phyloP scores from a whole-genome alignment of 176 grass and related monocot genomes.

The Tillandsia leiboldiana region DNA sequence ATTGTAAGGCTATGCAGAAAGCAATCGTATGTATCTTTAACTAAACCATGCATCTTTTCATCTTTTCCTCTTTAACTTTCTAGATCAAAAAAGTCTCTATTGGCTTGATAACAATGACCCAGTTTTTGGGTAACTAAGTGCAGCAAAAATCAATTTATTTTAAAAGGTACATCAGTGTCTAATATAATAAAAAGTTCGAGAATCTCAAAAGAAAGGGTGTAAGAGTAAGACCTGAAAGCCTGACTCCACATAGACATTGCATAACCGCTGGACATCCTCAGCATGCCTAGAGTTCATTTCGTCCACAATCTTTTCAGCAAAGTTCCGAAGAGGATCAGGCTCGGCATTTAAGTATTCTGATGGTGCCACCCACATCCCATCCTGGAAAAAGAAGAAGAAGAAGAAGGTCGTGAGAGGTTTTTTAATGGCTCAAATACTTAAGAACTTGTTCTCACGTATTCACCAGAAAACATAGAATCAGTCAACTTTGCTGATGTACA shows the following conservation, averaged over 20 bases:
- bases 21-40: no score
- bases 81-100: no score
- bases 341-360: constrained; percentile 66
- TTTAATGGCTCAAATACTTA: background rate
- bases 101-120: background rate
- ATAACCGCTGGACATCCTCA: constrained; percentile 71
- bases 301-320: constrained; percentile 77
- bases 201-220: background rate
- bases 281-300: constrained; percentile 69
- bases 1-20: no score
- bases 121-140: no score
- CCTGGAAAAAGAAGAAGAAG: constrained; percentile 24
- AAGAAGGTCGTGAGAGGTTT: background rate
- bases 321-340: constrained; percentile 78
- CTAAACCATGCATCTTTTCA: no score
- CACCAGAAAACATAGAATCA: background rate
- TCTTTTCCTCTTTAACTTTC: no score
- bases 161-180: background rate
- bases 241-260: constrained; percentile 64
- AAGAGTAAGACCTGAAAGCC: constrained; percentile 58
- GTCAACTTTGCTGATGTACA: no score
- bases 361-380: constrained; percentile 64
- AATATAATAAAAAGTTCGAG: background rate
- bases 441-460: background rate
- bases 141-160: background rate